Conservation (phyloP, 495 filamentous ascomycete genomes). For the Aspergillus affinis region DNA sequence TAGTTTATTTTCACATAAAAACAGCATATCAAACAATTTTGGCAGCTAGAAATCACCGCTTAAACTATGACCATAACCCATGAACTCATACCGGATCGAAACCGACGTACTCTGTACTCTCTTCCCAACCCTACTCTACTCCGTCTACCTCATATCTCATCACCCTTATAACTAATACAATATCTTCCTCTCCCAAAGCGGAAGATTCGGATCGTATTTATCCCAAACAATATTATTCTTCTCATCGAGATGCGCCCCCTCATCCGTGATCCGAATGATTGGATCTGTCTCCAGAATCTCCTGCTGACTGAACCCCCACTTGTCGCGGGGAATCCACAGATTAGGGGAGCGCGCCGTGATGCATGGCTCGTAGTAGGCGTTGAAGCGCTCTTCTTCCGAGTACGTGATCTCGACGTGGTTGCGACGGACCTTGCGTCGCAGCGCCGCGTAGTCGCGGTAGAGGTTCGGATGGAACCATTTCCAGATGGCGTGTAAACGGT, state of each 20-base stretch:
- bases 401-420: constrained; percentile 53
- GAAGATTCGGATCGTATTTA: constrained; percentile 44
- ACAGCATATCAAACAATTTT: no score
- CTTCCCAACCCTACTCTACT: no score
- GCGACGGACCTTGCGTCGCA: constrained; percentile 68
- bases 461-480: constrained; percentile 79
- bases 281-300: constrained; percentile 60
- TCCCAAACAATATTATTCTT: constrained; percentile 62
- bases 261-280: constrained; percentile 57
- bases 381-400: constrained; percentile 51
- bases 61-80: background rate
- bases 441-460: constrained; percentile 65
- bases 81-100: background rate
- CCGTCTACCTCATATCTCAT: background rate
- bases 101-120: no score
- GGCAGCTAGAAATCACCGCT: no score
- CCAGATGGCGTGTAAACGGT: constrained; percentile 39
- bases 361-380: constrained; percentile 68
- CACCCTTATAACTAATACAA: constrained; percentile 42
- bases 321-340: constrained; percentile 71
- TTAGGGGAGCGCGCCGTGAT: constrained; percentile 57
- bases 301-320: constrained; percentile 60
- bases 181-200: constrained; percentile 39
- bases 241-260: constrained; percentile 63
- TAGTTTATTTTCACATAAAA: no score